Percentiles rank a stretch among this genome's conserved stretches.
These are phyloP conservation scores for Syncephalastrum monosporum DNA, from an alignment of 371 early-diverging fungal genomes.

Conservation along the genomic window DNA sequence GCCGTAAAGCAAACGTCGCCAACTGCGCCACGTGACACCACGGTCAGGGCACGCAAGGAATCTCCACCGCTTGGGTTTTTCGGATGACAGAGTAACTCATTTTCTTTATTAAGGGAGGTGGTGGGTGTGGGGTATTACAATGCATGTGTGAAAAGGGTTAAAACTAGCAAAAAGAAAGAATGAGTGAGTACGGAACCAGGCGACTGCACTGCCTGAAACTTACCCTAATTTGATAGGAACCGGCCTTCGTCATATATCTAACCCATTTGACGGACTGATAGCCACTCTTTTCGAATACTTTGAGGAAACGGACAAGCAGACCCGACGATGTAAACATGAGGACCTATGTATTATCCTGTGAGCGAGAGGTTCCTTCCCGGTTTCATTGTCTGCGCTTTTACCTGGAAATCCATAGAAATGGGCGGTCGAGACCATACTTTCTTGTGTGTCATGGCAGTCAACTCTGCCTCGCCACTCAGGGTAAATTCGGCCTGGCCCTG, in stretches of 20 bases:
- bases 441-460: slow-evolving; percentile 73
- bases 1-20: too few species aligned
- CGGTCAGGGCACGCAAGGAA: too few species aligned
- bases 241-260: slow-evolving; percentile 91
- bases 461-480: slow-evolving; percentile 70
- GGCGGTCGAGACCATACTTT: slow-evolving; percentile 90
- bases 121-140: too few species aligned
- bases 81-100: too few species aligned
- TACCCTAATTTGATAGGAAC: slow-evolving; percentile 85
- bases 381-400: slow-evolving; percentile 10
- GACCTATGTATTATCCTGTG: slow-evolving; percentile 10
- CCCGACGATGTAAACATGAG: slow-evolving; percentile 91
- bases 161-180: too few species aligned
- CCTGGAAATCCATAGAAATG: slow-evolving; percentile 89
- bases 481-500: slow-evolving; percentile 80
- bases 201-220: slow-evolving; percentile 11
- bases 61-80: too few species aligned
- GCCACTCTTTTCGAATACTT: slow-evolving; percentile 89
- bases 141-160: too few species aligned
- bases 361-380: background rate
- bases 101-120: too few species aligned
- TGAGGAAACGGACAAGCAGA: slow-evolving; percentile 83
- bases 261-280: slow-evolving; percentile 93
- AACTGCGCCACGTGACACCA: too few species aligned
- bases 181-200: too few species aligned